These are phyloP conservation scores for Hsuehochloa calcarea DNA, from an alignment of 176 grass and related monocot genomes.

Conservation along the genomic window DNA sequence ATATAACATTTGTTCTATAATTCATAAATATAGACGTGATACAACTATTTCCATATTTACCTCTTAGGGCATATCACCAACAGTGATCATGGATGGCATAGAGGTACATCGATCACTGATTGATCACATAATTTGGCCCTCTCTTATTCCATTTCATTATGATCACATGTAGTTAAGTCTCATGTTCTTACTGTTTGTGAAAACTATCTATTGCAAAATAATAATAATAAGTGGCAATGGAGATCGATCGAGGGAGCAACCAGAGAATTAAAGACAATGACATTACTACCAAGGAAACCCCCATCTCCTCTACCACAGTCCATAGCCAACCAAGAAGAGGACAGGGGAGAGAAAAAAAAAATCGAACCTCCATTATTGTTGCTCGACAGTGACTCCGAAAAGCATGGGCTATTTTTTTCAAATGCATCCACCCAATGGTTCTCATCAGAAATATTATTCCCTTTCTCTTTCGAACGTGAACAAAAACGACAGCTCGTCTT, in stretches of 20 bases:
- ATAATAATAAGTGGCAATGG: not conserved
- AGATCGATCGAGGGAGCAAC: not conserved
- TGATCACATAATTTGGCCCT: not conserved
- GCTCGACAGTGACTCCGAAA: not conserved
- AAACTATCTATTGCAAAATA: not conserved
- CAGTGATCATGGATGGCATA: no score
- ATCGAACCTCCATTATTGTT: slow-evolving; percentile 10
- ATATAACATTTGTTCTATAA: no score
- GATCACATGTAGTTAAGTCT: not conserved
- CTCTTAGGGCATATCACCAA: no score
- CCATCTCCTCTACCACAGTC: not conserved
- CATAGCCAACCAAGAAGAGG: not conserved
- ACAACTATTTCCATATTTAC: no score
- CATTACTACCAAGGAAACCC: not conserved
- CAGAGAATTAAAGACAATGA: not conserved
- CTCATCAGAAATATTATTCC: not conserved
- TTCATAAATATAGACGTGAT: no score
- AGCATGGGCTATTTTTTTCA: not conserved
- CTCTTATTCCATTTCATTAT: not conserved
- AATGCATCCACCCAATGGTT: not conserved
- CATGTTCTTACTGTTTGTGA: not conserved
- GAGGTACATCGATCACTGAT: not conserved
- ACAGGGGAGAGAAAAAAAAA: not conserved
- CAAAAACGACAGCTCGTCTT: slow-evolving; percentile 6
- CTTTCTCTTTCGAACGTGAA: slow-evolving; percentile 23